Evolutionary conservation across 345 rosid species (phyloP).

Genomic region (Eucalyptus leucophloia): DNA sequence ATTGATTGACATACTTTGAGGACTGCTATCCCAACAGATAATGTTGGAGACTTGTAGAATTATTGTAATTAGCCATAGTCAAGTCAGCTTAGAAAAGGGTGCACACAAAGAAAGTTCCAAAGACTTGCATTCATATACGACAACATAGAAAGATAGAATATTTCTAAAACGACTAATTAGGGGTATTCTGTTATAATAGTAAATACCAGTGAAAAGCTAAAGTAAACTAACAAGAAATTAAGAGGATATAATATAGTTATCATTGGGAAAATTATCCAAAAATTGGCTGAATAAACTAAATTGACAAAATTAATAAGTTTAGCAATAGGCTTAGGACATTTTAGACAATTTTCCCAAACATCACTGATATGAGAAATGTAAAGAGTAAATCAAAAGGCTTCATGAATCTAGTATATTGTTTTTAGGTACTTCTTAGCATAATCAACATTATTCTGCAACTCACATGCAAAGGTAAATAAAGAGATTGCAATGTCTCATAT

Average conservation of each 20-base stretch:
- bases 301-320: too few species aligned
- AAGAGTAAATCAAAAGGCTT: background rate
- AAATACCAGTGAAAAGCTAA: background rate
- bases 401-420: background rate
- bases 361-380: accelerated
- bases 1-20: background rate
- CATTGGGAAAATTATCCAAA: background rate
- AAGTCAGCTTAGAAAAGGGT: background rate
- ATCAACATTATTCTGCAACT: background rate
- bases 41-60: background rate
- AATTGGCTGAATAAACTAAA: too few species aligned
- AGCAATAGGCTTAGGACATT: accelerated
- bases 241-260: background rate
- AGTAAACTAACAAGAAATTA: background rate
- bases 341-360: too few species aligned
- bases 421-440: background rate
- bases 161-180: background rate
- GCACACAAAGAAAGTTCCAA: background rate
- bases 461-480: background rate
- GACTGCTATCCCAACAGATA: background rate
- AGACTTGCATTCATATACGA: background rate
- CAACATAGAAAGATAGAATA: background rate
- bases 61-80: background rate
- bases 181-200: accelerated
- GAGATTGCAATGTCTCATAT: background rate